Base-by-base conservation (phyloP, 345 rosid genomes). In the Passiflora organensis region DNA sequence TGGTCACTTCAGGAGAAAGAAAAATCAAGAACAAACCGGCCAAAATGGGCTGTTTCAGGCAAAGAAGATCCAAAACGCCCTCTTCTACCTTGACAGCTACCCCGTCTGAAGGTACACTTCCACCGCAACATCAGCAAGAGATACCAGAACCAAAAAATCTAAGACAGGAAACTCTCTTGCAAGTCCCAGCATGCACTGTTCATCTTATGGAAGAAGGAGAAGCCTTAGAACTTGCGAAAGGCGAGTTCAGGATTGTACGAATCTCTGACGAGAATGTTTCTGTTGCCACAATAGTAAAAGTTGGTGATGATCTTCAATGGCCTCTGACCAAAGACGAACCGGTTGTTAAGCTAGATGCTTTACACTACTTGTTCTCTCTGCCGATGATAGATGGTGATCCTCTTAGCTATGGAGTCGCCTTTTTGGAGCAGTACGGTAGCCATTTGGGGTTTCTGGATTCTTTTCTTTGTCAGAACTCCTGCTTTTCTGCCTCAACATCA, bases 321-420 rank as follows among this genome's bases (percentile, higher is more conserved):
- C 96, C 95, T 0, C 65, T 91, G 63, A 88, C 94, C 11, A 86
- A 80, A 73, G 98, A 91, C 59, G 95, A 91, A 75, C 91, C 98
- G 0, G 96, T 84, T 1, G 86, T 91, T 44, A 91, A 88, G 75
- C 78, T 88, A 3, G 94, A 81, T 43, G 37, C 76, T 22, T 69
- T 72, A 43, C 85, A 88, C 56, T 91, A 91, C 63, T 66, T 91
- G 22, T 91, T 91, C 61, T 80, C 96, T 0, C 64, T 91, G 58
- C 95, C 94, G 15, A 82, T 88, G 67, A 80, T 74, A 50, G 85
- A 82, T 43, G 94, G 89, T 0, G 81, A 77, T 48, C 87, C 90
- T 28, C 70, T 91, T 69, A 86, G 87, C 55, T 91, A 91, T 20
- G 95, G 96, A 0, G 84, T 88, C 22, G 77, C 89, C n/a, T 91